Conservation (phyloP, 352 stramenopile genomes). For the Pythium brachiatum region DNA sequence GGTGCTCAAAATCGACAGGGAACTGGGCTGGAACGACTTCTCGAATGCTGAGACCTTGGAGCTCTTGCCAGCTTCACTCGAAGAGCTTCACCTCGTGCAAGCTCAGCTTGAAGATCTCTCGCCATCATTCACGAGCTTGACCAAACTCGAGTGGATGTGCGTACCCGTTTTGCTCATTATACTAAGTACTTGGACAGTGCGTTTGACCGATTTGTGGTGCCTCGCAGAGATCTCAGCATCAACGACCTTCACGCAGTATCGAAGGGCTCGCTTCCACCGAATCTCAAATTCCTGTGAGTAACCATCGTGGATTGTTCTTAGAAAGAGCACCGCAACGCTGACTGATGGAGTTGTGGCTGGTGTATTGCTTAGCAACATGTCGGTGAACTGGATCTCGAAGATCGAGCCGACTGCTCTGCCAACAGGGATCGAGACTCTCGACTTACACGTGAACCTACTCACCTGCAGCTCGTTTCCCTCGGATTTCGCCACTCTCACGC, state of each 20-base stretch:
- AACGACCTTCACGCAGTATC: slow-evolving; percentile 9
- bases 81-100: slow-evolving; percentile 25
- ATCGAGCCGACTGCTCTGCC: slow-evolving; percentile 17
- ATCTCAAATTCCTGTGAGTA: slow-evolving; percentile 18
- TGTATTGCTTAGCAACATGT: slow-evolving; percentile 14
- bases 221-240: neutral
- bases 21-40: slow-evolving; percentile 39
- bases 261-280: slow-evolving; percentile 4
- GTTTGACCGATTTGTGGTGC: neutral
- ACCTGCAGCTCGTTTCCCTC: neutral
- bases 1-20: slow-evolving; percentile 12
- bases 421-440: slow-evolving; percentile 8
- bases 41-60: slow-evolving; percentile 21
- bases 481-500: slow-evolving; percentile 3
- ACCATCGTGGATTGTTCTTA: neutral
- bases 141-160: slow-evolving; percentile 23
- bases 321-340: neutral
- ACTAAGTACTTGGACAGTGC: neutral
- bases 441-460: slow-evolving; percentile 17
- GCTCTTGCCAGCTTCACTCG: slow-evolving; percentile 27
- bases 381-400: slow-evolving; percentile 10
- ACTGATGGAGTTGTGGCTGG: neutral
- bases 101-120: slow-evolving; percentile 25
- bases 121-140: slow-evolving; percentile 23
- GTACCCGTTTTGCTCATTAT: neutral